Evolutionary conservation across 148 eudicot species (phyloP), one percentile per base, ranked within the genome.

Genomic region (Polygonum maritimum): DNA sequence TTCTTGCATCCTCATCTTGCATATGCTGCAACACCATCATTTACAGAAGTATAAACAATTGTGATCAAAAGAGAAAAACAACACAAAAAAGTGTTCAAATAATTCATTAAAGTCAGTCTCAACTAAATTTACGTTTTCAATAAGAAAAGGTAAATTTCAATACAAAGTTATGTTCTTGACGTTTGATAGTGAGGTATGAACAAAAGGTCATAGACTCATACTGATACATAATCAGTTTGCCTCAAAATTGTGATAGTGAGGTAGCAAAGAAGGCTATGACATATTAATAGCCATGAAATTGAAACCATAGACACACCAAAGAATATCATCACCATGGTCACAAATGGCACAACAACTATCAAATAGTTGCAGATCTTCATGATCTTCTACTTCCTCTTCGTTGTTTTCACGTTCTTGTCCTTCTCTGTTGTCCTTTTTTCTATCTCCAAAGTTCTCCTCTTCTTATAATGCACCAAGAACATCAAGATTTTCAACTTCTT

Each of bases 1-100:
- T 84, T 79, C 89, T 88, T 67, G 91, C 91, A 78, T 91, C 96
- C 85, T 91, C 96, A 40, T 91, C 96, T 83, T 87, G 92, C 96
- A 89, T 89, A 78, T 89, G 93, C 96, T 91, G 96, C 71, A 36
- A 74, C 80, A 78, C 58, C 76, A 80, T 40, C 22, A 72, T 73
- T 8, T 18, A 75, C 71, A 58, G 76, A 51, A 77, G 1, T 41
- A 67, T 78, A 67, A 79, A 15, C 15, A 78, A n/a, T 40, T 31
- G 31, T 36, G 74, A 60, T 10, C 5, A 69, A 21, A 55, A 51
- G 31, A 26, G 16, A 55, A 77, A 7, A 41, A 41, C 7, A 5
- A 41, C 45, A 1, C 19, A 31, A 19, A 15, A 5, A 12, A 38
- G 39, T n/a, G 3, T 15, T 70, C 14, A 16, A 18, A 70, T n/a